phyloP scores from a whole-genome alignment of 2,329 filamentous ascomycete genomes.

The Pseudogymnoascus sp. region DNA sequence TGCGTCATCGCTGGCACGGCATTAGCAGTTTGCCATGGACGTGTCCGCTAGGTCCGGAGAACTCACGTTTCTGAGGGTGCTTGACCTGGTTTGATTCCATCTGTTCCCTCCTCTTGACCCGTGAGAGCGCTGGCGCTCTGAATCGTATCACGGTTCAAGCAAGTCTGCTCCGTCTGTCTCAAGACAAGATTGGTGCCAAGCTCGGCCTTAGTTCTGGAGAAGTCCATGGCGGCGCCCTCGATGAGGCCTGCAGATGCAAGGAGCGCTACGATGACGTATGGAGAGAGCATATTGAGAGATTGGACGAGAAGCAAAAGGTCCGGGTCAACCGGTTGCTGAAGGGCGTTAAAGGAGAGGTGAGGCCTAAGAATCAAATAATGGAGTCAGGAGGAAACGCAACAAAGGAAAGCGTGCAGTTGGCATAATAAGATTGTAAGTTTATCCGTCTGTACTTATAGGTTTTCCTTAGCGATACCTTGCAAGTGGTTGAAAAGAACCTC shows the following conservation, averaged over 20 bases:
- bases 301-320: neutral
- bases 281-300: neutral
- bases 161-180: neutral
- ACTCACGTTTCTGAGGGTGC: slow-evolving; percentile 38
- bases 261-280: neutral
- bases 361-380: neutral
- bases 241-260: neutral
- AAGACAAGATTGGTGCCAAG: neutral
- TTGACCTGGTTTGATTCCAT: slow-evolving; percentile 22
- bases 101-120: neutral
- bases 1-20: slow-evolving; percentile 29
- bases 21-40: slow-evolving; percentile 14
- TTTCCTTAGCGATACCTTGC: neutral
- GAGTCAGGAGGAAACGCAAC: neutral
- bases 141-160: neutral
- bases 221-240: neutral
- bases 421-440: neutral
- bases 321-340: neutral
- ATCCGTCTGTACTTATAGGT: neutral
- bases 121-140: neutral
- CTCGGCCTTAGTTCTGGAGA: neutral
- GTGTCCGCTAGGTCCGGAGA: neutral
- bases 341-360: neutral
- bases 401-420: neutral
- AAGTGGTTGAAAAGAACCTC: neutral